A percentile compares a stretch with the other conserved stretches of the same genome.
Conservation (phyloP, 768 basidiomycete species). For the Pleurotus giganteus region DNA sequence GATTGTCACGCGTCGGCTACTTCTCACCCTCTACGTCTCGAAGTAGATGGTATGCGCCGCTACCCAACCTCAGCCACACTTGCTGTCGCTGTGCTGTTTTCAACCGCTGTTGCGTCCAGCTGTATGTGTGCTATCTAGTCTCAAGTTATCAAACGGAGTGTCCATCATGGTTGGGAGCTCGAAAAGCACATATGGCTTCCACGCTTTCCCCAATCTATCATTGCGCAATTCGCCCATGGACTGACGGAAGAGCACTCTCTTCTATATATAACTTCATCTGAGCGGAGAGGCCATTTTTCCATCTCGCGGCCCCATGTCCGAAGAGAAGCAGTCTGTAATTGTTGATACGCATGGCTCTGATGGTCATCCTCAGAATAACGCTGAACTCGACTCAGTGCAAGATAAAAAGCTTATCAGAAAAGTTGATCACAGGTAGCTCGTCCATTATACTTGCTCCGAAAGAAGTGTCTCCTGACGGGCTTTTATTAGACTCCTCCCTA, state of each 20-base stretch:
- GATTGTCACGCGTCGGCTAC: no score
- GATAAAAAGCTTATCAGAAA: conserved; percentile 37
- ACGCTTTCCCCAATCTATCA: conserved; percentile 3
- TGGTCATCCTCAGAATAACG: conserved; percentile 19
- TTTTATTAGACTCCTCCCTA: conserved; percentile 32
- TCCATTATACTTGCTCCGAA: neutral
- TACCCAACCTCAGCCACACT: no score
- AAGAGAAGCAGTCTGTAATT: conserved; percentile 9
- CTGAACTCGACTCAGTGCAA: conserved; percentile 22
- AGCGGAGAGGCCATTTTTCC: neutral
- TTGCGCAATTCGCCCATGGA: conserved; percentile 1
- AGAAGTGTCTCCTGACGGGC: neutral
- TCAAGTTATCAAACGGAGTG: neutral
- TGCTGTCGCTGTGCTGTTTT: no score
- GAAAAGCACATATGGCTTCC: neutral
- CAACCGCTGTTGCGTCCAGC: no score
- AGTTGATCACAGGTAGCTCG: conserved; percentile 37
- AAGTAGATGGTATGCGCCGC: no score
- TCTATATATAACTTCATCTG: conserved; percentile 4
- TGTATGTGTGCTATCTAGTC: no score
- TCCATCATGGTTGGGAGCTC: neutral
- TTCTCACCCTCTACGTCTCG: no score
- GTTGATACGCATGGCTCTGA: conserved; percentile 15
- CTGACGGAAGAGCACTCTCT: neutral
- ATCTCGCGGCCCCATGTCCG: conserved; percentile 9